Percentiles rank a stretch among this genome's conserved stretches.
phyloP scores from a whole-genome alignment of 176 grass and related monocot genomes.

The Saccharum officinarum region DNA sequence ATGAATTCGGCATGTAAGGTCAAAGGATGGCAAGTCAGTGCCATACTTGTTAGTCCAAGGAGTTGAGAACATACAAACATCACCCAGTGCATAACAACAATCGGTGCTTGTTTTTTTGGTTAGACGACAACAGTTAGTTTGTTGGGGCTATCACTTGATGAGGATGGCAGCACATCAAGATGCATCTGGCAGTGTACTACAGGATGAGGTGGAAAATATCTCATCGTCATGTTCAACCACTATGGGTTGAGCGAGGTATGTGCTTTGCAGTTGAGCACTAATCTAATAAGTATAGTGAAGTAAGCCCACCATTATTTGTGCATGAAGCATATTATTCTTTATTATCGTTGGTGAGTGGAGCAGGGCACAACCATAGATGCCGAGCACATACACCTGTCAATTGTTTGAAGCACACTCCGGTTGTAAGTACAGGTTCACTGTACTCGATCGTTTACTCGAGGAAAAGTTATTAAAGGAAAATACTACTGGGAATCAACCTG shows the following conservation, averaged over 20 bases:
- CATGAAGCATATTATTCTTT: conserved; percentile 24
- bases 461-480: conserved; percentile 23
- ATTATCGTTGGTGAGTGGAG: background rate
- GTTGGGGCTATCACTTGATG: conserved; percentile 26
- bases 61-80: conserved; percentile 24
- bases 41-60: conserved; percentile 41
- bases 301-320: conserved; percentile 20
- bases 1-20: conserved; percentile 35
- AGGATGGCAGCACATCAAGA: conserved; percentile 20
- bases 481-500: conserved; percentile 34
- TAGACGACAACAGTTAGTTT: conserved; percentile 24
- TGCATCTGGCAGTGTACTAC: conserved; percentile 8
- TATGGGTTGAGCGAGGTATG: background rate
- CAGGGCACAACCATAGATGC: conserved; percentile 30
- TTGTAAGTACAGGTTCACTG: conserved; percentile 28
- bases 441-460: background rate
- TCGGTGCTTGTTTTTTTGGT: conserved; percentile 29
- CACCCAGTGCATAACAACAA: conserved; percentile 21
- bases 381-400: conserved; percentile 23
- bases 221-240: conserved; percentile 10
- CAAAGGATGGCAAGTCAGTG: conserved; percentile 28
- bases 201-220: conserved; percentile 27
- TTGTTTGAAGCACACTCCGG: conserved; percentile 33
- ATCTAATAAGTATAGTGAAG: background rate
- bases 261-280: conserved; percentile 11